Base-by-base conservation (phyloP, 352 stramenopile species). In the Phytophthora sp. region DNA sequence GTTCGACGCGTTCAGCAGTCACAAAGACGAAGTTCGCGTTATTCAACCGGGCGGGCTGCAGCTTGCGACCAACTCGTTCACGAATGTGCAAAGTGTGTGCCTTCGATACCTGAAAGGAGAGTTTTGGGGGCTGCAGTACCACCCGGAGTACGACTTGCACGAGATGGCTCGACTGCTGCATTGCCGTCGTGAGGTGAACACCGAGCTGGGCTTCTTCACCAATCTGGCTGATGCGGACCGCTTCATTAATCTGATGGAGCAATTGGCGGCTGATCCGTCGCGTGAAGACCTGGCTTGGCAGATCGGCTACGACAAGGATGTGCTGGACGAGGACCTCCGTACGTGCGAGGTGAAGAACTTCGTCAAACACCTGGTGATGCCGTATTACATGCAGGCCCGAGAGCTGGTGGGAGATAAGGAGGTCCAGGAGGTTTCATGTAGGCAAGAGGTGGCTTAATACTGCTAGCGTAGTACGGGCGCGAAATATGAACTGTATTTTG, bases 111-210 rank as follows among this genome's bases (percentile, higher is more conserved):
- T 88, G 8, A 86, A 87, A 27, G 84, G 84, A 38, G 81, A 89
- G n/a, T 90, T 91, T 46, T 93, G 82, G 84, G 82, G 64, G 17
- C 54, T 91, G 24, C 84, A 93, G 54, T 93, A 93, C 55, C 84
- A 93, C 23, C 80, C 84, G 4, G 82, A 93, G 66, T 93, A 91
- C 53, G 73, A 93, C 39, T 61, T 91, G 39, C 80, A 93, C 54
- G 84, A 93, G 52, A 82, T 93, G 61, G 79, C 84, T n/a, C 69
- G 82, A 3, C 62, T 93, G 46, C 48, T 88, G 39, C 75, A 89
- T 59, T 90, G 80, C 59, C 82, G 84, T 21, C 78, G 84, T 23
- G 66, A 88, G 54, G 65, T 84, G 38, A 84, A 83, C 39, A 84
- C 79, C 26, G 57, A 85, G 13, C 55, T 91, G 12, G 82, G 80